Base-by-base conservation (phyloP, 768 basidiomycete species). In the Cystoderma amianthinum region DNA sequence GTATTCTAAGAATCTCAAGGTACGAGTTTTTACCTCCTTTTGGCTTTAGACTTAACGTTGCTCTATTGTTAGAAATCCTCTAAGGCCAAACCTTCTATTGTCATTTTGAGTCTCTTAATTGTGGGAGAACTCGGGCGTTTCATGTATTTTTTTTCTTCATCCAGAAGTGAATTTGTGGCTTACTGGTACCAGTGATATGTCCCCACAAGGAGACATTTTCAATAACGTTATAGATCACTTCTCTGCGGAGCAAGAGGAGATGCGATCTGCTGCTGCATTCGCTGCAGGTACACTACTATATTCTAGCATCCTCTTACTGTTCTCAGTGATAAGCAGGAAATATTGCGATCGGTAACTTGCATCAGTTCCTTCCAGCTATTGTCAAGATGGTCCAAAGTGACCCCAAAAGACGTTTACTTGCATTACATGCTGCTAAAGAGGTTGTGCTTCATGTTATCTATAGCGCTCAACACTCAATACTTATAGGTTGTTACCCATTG, bases 351-450 rank as follows among this genome's bases (percentile, higher is more conserved):
- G 96, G 96, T 3, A 95, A 91, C 52, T 68, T 94, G 17, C 78
- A 80, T 10, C 77, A 82, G 52, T 96, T 92, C 75, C 70, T 98
- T 3, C 91, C 92, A 19, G 70, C 71, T 4, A 85, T 98, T 48
- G 76, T 96, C 49, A 81, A 82, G 51, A 73, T 89, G 49, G 72
- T 85, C 33, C 73, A 89, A 61, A 74, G 67, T 9, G 82, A 92
- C 55, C 71, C 77, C 7, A 80, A 83, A 62, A 91, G 83, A 54
- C 78, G 92, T 7, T 61, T 98, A 22, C 65, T 97, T 17, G 82
- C 91, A 7, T 70, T 99, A 18, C 91, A 98, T 54, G 90, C 95
- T 7, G 67, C 97, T 38, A 96, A 96, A 61, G 95, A 97, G 74
- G 89, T 84, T 16, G 39, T 69, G 10, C 28, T 47, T 3, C 40